Evolutionary conservation across 2,329 filamentous ascomycete species (phyloP).

Genomic region (Pestalotiopsis sp.): DNA sequence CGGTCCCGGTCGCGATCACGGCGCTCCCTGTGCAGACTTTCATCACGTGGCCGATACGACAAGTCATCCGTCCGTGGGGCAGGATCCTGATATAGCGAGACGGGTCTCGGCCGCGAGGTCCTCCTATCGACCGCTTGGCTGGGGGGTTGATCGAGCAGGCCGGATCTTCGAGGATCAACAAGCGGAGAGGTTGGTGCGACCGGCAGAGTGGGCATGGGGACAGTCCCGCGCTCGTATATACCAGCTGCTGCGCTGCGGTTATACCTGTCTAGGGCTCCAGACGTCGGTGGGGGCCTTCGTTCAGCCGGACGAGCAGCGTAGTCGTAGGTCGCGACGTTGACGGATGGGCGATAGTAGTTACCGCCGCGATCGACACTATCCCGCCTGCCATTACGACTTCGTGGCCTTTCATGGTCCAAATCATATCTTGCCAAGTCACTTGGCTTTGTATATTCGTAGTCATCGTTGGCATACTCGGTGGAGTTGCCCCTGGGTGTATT

Average conservation of each 20-base stretch:
- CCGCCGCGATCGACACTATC: conserved; percentile 55
- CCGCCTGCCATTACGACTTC: conserved; percentile 43
- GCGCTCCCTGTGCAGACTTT: conserved; percentile 43
- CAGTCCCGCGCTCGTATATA: conserved; percentile 48
- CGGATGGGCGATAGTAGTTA: conserved; percentile 56
- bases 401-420: conserved; percentile 52
- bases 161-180: conserved; percentile 36
- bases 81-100: conserved; percentile 57
- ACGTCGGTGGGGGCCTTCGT: conserved; percentile 66
- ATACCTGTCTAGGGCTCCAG: conserved; percentile 72
- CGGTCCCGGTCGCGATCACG: conserved; percentile 21
- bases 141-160: conserved; percentile 35
- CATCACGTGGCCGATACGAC: conserved; percentile 50
- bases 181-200: conserved; percentile 35
- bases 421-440: conserved; percentile 65
- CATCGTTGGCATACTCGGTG: conserved; percentile 59
- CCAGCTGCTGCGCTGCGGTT: conserved; percentile 45
- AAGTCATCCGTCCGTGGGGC: conserved; percentile 47
- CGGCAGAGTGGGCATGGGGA: conserved; percentile 49
- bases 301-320: conserved; percentile 42
- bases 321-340: conserved; percentile 52
- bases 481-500: conserved; percentile 45
- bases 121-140: conserved; percentile 35
- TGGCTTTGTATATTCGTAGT: conserved; percentile 66
- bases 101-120: conserved; percentile 42